These are phyloP conservation scores for Russula sp. DNA, from an alignment of 768 basidiomycete species.

Conservation along the genomic window DNA sequence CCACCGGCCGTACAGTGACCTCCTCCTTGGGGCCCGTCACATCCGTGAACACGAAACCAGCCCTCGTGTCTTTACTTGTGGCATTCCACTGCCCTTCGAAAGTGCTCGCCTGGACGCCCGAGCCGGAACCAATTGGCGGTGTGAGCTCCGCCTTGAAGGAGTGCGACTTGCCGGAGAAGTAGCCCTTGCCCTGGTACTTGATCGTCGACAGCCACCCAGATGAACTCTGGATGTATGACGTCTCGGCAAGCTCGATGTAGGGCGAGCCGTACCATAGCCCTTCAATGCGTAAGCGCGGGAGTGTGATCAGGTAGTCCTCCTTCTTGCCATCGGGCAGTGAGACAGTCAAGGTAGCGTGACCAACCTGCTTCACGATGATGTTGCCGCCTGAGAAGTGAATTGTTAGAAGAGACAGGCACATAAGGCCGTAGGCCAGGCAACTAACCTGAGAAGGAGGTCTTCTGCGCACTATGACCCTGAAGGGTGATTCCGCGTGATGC, in stretches of 20 bases:
- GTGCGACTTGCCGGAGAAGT: conserved; percentile 90
- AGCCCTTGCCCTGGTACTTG: conserved; percentile 93
- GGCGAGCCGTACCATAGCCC: conserved; percentile 88
- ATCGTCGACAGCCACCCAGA: conserved; percentile 53
- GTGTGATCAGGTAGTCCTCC: conserved; percentile 82
- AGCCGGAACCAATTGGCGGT: conserved; percentile 30
- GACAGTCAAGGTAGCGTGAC: conserved; percentile 81
- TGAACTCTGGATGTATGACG: conserved; percentile 67
- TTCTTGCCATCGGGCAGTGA: conserved; percentile 45
- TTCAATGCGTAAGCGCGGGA: conserved; percentile 88
- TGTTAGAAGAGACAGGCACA: background rate
- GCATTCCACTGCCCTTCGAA: conserved; percentile 83
- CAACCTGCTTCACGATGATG: conserved; percentile 89
- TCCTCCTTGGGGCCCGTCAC: conserved; percentile 69
- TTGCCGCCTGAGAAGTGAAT: conserved; percentile 42
- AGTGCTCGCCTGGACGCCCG: conserved; percentile 29
- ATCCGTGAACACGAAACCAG: conserved; percentile 62
- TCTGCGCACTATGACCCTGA: conserved; percentile 88
- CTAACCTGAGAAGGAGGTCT: conserved; percentile 83
- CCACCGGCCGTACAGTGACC: conserved; percentile 53
- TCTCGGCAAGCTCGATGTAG: conserved; percentile 85
- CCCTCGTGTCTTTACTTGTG: conserved; percentile 45
- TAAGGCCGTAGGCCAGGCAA: conserved; percentile 1
- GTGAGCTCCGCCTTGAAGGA: conserved; percentile 79
- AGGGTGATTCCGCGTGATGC: conserved; percentile 63